These are phyloP conservation scores for Fusarium sublunatum DNA, from an alignment of 2,329 filamentous ascomycete genomes.

Conservation along the genomic window DNA sequence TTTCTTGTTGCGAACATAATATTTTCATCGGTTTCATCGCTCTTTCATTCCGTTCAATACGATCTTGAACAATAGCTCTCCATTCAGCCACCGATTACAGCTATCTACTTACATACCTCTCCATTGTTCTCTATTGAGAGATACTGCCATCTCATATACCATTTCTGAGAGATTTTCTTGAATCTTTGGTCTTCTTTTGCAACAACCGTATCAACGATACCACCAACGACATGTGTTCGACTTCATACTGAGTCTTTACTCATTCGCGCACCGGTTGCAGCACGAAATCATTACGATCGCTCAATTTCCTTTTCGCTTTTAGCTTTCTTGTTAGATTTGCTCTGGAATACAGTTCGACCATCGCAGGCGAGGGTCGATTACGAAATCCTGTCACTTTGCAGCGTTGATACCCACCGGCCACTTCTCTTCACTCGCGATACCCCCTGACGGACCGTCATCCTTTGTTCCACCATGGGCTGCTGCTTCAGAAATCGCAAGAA, in stretches of 20 bases:
- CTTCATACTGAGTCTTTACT: slow-evolving; percentile 22
- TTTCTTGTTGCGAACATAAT: slow-evolving; percentile 19
- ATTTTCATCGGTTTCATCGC: slow-evolving; percentile 26
- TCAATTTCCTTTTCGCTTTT: slow-evolving; percentile 16
- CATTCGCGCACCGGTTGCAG: slow-evolving; percentile 40
- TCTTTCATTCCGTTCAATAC: slow-evolving; percentile 40
- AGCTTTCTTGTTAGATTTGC: slow-evolving; percentile 19
- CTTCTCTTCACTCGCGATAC: slow-evolving; percentile 23
- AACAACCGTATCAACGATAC: slow-evolving; percentile 10
- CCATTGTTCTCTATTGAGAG: slow-evolving; percentile 13
- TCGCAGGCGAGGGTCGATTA: slow-evolving; percentile 63
- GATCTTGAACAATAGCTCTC: slow-evolving; percentile 31
- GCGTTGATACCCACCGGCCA: slow-evolving; percentile 27
- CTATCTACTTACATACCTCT: slow-evolving; percentile 19
- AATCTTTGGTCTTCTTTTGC: not conserved
- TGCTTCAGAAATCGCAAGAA: slow-evolving; percentile 72
- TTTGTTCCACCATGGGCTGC: slow-evolving; percentile 67
- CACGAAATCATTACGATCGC: slow-evolving; percentile 30
- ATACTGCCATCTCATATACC: not conserved
- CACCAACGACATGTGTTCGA: slow-evolving; percentile 31
- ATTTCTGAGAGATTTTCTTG: slow-evolving; percentile 4
- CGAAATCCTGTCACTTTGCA: slow-evolving; percentile 40
- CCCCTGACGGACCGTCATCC: slow-evolving; percentile 15
- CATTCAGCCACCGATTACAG: slow-evolving; percentile 21
- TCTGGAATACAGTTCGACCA: slow-evolving; percentile 54